These are phyloP conservation scores for Suillus discolor DNA, from an alignment of 768 basidiomycete genomes.

Conservation along the genomic window DNA sequence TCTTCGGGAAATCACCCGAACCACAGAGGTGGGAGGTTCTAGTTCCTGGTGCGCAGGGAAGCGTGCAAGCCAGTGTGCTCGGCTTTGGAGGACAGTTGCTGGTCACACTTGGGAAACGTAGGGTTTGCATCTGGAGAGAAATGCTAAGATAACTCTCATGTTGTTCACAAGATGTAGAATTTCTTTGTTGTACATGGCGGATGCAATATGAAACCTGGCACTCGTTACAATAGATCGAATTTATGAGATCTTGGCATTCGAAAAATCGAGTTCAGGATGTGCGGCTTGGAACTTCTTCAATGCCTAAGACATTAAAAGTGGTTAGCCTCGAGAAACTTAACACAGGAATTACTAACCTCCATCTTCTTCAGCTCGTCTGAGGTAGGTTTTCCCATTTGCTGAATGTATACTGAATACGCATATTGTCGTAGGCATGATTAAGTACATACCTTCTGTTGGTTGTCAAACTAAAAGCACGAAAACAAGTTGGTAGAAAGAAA, in stretches of 20 bases:
- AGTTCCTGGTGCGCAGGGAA: constrained; percentile 18
- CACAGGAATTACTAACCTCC: constrained; percentile 55
- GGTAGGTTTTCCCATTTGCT: constrained; percentile 97
- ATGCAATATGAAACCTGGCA: background rate
- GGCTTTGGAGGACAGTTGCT: constrained; percentile 42
- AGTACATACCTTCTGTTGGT: constrained; percentile 43
- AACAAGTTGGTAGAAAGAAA: constrained; percentile 1
- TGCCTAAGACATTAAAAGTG: constrained; percentile 46
- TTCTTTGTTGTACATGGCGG: background rate
- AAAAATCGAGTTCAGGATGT: constrained; percentile 95
- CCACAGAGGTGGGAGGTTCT: constrained; percentile 24
- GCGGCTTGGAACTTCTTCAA: constrained; percentile 86
- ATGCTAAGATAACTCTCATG: constrained; percentile 15
- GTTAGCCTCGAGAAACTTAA: background rate
- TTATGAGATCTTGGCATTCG: constrained; percentile 85
- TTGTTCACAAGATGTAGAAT: constrained; percentile 9
- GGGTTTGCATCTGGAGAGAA: constrained; percentile 29
- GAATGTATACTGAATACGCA: constrained; percentile 12
- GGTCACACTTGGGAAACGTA: constrained; percentile 24
- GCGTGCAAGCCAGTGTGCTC: constrained; percentile 44
- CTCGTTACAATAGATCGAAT: background rate
- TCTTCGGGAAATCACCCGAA: constrained; percentile 20
- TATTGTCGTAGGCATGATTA: background rate
- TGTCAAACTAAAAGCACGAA: constrained; percentile 40
- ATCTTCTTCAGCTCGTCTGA: constrained; percentile 93